Conservation (phyloP, 2,329 filamentous ascomycete genomes). For the Monosporascus sp. region DNA sequence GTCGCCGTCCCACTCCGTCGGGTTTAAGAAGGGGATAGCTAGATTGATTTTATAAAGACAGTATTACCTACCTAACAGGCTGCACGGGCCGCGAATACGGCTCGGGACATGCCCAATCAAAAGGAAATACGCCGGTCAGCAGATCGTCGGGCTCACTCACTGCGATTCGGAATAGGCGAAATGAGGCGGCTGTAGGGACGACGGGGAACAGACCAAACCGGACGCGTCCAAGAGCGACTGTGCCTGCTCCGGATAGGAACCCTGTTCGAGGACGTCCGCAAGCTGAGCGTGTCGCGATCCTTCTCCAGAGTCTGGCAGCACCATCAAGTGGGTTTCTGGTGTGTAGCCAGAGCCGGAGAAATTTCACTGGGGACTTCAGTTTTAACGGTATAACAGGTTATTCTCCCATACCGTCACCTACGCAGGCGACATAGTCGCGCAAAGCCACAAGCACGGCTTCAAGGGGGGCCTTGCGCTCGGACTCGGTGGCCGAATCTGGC, state of each 20-base stretch:
- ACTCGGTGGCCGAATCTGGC: neutral
- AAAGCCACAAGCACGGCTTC: neutral
- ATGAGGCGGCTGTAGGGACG: constrained; percentile 13
- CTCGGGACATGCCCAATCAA: constrained; percentile 10
- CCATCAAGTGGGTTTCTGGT: constrained; percentile 8
- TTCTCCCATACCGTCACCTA: neutral
- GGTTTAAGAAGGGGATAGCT: neutral
- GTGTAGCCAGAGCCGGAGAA: neutral
- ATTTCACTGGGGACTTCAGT: neutral
- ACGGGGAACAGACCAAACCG: constrained; percentile 1
- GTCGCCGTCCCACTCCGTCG: neutral
- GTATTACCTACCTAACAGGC: constrained; percentile 14
- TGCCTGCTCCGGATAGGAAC: constrained; percentile 2
- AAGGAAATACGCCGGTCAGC: constrained; percentile 6
- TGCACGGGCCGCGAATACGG: constrained; percentile 14
- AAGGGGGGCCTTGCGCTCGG: neutral
- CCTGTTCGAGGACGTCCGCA: constrained; percentile 6
- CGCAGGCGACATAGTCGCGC: neutral
- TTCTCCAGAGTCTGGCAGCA: constrained; percentile 8
- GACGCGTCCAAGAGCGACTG: constrained; percentile 4
- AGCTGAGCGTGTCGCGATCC: constrained; percentile 3
- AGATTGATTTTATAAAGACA: neutral
- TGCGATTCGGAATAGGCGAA: constrained; percentile 5
- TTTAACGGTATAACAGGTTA: neutral
- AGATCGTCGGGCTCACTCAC: constrained; percentile 8